These are phyloP conservation scores for Didymella keratinophila DNA, from an alignment of 2,329 filamentous ascomycete species.

Conservation along the genomic window DNA sequence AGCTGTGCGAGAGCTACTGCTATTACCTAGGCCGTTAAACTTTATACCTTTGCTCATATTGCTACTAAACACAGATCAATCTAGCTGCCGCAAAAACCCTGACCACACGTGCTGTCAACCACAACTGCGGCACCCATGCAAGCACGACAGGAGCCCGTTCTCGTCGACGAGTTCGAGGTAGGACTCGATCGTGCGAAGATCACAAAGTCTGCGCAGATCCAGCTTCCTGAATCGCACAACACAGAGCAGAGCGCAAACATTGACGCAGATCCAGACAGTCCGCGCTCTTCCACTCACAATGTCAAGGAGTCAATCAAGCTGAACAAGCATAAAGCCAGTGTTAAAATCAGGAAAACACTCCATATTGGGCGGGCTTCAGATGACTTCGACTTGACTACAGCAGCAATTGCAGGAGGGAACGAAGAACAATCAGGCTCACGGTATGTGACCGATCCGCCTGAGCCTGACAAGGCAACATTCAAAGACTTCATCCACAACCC, in stretches of 20 bases:
- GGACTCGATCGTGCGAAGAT: constrained; percentile 28
- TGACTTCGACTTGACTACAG: constrained; percentile 15
- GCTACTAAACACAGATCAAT: neutral
- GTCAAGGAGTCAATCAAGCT: constrained; percentile 28
- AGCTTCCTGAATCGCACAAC: constrained; percentile 13
- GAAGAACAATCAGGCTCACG: constrained; percentile 29
- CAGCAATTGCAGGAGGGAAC: constrained; percentile 27
- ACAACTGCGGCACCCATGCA: constrained; percentile 10
- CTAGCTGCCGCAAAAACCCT: neutral
- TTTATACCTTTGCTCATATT: neutral
- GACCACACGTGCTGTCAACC: neutral
- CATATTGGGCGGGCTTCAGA: constrained; percentile 35
- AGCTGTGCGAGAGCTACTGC: neutral
- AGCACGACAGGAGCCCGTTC: constrained; percentile 10
- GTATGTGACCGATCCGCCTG: constrained; percentile 24
- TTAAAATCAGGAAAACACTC: constrained; percentile 35
- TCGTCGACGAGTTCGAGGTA: constrained; percentile 12
- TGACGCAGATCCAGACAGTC: constrained; percentile 15
- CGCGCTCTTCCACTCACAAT: constrained; percentile 21
- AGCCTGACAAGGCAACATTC: constrained; percentile 31
- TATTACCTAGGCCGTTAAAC: neutral
- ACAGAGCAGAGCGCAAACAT: neutral
- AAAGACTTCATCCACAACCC: constrained; percentile 39
- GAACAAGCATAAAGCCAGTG: constrained; percentile 30
- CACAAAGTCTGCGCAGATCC: constrained; percentile 18